phyloP scores from a whole-genome alignment of 495 filamentous ascomycete species.

The Aspergillus nidulans region DNA sequence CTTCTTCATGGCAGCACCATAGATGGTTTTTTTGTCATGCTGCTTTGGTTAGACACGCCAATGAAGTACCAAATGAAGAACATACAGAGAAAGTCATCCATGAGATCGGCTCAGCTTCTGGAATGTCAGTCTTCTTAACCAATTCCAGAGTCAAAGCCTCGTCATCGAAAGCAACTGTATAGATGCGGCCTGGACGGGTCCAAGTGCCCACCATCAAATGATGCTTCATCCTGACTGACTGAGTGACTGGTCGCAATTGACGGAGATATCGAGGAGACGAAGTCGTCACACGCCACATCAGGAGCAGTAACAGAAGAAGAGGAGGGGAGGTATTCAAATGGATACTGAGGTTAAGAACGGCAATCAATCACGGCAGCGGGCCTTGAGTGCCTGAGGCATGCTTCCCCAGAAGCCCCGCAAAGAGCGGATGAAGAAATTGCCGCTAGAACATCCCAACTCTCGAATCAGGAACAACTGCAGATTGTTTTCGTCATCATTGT shows the following conservation, averaged over 20 bases:
- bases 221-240: constrained; percentile 57
- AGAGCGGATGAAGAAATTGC: constrained; percentile 9
- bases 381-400: constrained; percentile 4
- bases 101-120: constrained; percentile 76
- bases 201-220: constrained; percentile 82
- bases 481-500: too few species aligned
- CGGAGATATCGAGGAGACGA: background rate
- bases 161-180: constrained; percentile 79
- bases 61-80: background rate
- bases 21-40: constrained; percentile 77
- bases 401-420: constrained; percentile 9
- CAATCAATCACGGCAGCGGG: constrained; percentile 12
- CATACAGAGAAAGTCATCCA: constrained; percentile 83
- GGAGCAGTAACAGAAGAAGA: background rate
- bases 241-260: constrained; percentile 1
- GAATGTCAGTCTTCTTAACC: constrained; percentile 74
- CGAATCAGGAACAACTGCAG: too few species aligned
- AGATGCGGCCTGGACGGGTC: constrained; percentile 81
- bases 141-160: constrained; percentile 64
- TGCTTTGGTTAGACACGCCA: constrained; percentile 21
- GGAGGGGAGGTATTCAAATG: background rate
- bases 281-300: background rate
- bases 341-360: constrained; percentile 8
- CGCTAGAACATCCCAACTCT: too few species aligned
- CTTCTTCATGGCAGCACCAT: constrained; percentile 85